Base-by-base conservation (phyloP, 2,329 filamentous ascomycete species). In the Orbilia ellipsospora region DNA sequence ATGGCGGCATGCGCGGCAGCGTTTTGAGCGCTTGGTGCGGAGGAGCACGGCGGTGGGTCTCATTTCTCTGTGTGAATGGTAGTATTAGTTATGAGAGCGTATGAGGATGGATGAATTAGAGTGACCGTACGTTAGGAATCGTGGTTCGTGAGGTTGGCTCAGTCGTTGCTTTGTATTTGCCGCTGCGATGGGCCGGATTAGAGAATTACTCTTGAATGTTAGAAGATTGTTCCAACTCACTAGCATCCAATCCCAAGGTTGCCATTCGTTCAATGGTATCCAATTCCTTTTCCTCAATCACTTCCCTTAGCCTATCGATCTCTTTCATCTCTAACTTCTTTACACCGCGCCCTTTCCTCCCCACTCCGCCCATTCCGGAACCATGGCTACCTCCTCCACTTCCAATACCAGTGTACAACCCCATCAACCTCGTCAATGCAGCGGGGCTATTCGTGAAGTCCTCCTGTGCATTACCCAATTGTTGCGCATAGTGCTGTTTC, bases 1-100 rank as follows among this genome's bases (percentile, higher is more conserved):
- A 83, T 98, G 94, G 12, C 95, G 90, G 83, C 95, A 99, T 10
- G 90, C 88, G 60, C 92, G 91, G 82, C 95, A 99, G 54, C 95
- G 92, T 84, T 97, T 98, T 18, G 93, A 93, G 44, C 94, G 91
- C 81, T 97, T 97, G 0, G 94, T 96, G 68, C 93, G 90, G 13
- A 99, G 88, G 1, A 96, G 87, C 15, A 92, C 90, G 0, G 94
- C 90, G 13, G 94, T 87, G 0, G 95, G 95, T 28, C 92, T 90
- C 4, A 98, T 87, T 18, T 94, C 88, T 8, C 73, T 77, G 40
- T 31, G n/a, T 13, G 50, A 31, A 2, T 36, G 7, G 8, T 54
- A 15, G 48, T 60, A 6, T 44, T 48, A 18, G 28, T 23, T 45
- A 2, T 45, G 13, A 26, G n/a, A 20, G 3, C 45, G 31, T 16